Evolutionary conservation across 108 stramenopile species (phyloP).

Genomic region (Fragilariopsis cylindrus): DNA sequence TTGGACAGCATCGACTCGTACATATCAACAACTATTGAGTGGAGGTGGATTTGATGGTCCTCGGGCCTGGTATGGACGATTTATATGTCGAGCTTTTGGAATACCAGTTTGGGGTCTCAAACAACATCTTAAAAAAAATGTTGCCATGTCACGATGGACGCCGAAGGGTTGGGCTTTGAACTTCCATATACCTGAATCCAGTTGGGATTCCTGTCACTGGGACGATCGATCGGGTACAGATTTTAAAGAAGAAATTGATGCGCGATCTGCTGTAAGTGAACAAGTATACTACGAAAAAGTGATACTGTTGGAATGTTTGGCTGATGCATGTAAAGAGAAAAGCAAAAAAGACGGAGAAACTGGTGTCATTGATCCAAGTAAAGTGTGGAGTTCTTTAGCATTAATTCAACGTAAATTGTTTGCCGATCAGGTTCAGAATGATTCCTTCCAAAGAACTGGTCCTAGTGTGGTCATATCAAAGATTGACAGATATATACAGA

Average conservation of each 20-base stretch:
- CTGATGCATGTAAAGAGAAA: conserved; percentile 45
- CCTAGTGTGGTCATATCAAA: conserved; percentile 31
- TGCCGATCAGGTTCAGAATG: conserved; percentile 21
- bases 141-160: conserved; percentile 45
- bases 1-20: conserved; percentile 46
- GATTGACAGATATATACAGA: conserved; percentile 44
- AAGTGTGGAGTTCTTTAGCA: conserved; percentile 47
- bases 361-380: conserved; percentile 38
- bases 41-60: conserved; percentile 52
- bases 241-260: conserved; percentile 38
- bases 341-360: conserved; percentile 29
- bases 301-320: conserved; percentile 37
- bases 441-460: conserved; percentile 28
- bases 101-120: conserved; percentile 55
- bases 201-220: conserved; percentile 36
- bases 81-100: conserved; percentile 49
- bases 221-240: conserved; percentile 36
- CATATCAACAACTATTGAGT: conserved; percentile 51
- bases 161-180: conserved; percentile 48
- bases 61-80: conserved; percentile 55
- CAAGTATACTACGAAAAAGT: conserved; percentile 42
- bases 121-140: conserved; percentile 40
- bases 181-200: conserved; percentile 31
- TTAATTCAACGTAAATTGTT: conserved; percentile 41
- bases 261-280: conserved; percentile 31